These are phyloP conservation scores for Cercospora brassicicola DNA, from an alignment of 2,329 filamentous ascomycete genomes.

Conservation along the genomic window DNA sequence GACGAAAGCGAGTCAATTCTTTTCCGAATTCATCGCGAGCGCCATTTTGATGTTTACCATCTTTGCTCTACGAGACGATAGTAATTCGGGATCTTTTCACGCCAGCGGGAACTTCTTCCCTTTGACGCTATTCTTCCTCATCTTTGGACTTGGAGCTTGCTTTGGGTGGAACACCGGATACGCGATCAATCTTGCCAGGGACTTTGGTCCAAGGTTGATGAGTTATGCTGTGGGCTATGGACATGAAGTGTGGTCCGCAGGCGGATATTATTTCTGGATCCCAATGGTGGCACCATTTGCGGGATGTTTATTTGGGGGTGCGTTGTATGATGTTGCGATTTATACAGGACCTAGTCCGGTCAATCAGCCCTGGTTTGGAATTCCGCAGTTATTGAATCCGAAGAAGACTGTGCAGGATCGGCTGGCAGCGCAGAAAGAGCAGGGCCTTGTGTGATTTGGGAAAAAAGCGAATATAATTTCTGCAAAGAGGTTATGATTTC, in stretches of 20 bases:
- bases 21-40: conserved; percentile 68
- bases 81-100: conserved; percentile 39
- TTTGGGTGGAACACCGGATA: conserved; percentile 72
- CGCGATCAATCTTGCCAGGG: conserved; percentile 66
- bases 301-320: conserved; percentile 62
- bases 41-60: conserved; percentile 68
- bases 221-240: conserved; percentile 68
- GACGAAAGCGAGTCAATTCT: conserved; percentile 66
- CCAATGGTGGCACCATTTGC: conserved; percentile 67
- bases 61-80: conserved; percentile 63
- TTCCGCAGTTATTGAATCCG: conserved; percentile 30
- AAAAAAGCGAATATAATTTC: no score
- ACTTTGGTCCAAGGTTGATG: conserved; percentile 69
- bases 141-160: conserved; percentile 66
- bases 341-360: conserved; percentile 63
- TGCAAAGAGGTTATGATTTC: no score
- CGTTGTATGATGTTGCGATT: conserved; percentile 66
- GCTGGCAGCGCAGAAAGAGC: conserved; percentile 26
- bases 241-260: conserved; percentile 61
- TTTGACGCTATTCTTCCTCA: conserved; percentile 63
- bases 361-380: conserved; percentile 57
- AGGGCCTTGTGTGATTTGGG: conserved; percentile 5
- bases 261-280: conserved; percentile 48
- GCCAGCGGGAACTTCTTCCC: conserved; percentile 52
- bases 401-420: conserved; percentile 23